Base-by-base conservation (phyloP, 768 basidiomycete genomes). In the Tylopilus plumbeoviolaceoides region DNA sequence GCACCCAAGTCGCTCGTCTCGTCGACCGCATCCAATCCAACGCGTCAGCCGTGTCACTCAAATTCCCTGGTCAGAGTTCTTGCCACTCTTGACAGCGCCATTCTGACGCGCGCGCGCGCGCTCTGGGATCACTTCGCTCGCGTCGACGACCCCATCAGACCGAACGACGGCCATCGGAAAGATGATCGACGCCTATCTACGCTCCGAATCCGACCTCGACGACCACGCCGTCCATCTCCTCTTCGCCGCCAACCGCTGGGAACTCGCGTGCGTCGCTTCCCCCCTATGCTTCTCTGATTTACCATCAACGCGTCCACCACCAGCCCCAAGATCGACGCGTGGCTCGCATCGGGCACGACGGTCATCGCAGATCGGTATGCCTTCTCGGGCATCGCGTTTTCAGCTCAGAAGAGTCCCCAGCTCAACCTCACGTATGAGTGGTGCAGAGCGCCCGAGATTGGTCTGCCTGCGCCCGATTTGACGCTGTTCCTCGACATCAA, bases 201-300 rank as follows among this genome's bases (percentile, higher is more conserved):
- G 82, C 44, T 89, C 88, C 14, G 70, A 89, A 47, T 78, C 87
- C 14, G 91, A 98, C 14, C 78, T 99, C 46, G 93, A 95, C 68
- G 94, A 98, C 72, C 87, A 77, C 55, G 89, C 86, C 2, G 85
- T 98, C 45, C 95, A 98, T 66, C 82, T 98, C 4, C 80, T 99
- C 51, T 98, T 99, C 76, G 87, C 92, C 41, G 97, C 95, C 2
- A 99, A 99, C 66, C 81, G 95, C 33, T 98, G 97, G 97, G 95
- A 98, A 67, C 81, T 88, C 56, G 86, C 87, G 91, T 95, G 64
- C 50, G 82, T 75, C 27, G 21, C 33, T 11, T 15, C 5, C 14
- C 5, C 12, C 35, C 15, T 36, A 3, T 36, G 15, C 33, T 14
- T 15, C 33, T 14, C 12, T 15, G 3, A 15, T 6, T 17, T 0